Base-by-base conservation (phyloP, 192 early-diverging fungal species). In the Linnemannia schmuckeri region DNA sequence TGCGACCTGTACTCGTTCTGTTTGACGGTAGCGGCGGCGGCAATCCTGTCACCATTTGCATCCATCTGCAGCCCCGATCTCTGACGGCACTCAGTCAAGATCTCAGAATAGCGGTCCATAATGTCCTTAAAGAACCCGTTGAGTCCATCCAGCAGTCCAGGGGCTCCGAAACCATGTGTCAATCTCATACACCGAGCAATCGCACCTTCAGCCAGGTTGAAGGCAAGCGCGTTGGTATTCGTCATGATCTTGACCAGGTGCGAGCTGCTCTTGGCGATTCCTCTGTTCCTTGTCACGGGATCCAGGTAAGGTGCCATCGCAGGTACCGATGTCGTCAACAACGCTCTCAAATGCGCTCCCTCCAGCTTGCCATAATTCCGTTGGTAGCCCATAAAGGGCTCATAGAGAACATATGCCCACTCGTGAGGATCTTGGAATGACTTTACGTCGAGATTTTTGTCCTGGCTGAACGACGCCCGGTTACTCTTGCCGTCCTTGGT, bases 321-420 rank as follows among this genome's bases (percentile, higher is more conserved):
- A 4, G 78, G 80, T 12, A 89, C 70, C 7, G 49, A 72, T 15
- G 70, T 82, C 5, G 81, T 52, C n/a, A 90, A 80, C 27, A 90
- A n/a, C 2, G 80, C 46, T 20, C 81, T 61, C 13, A 96, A 82
- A 76, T 93, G 84, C 10, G 90, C 86, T 2, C 81, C 81, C 71
- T 96, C 95, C 13, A 91, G 83, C 24, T 90, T 81, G 5, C 85
- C 90, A 88, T 93, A 95, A 38, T 92, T 83, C 73, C 92, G 89
- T 66, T 96, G 95, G 75, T 90, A 93, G 0, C 89, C 68, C 55
- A 91, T 82, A 77, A 96, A 96, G 0, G 94, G 89, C 30, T 96
- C 94, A 57, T 94, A 95, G 4, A 95, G 74, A 7, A 91, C 81
- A 41, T 86, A 87, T 0, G 93, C 91, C 95, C 95, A 96, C 9